Evolutionary conservation across 1,284 basidiomycete genomes (phyloP), one percentile per base, ranked within the genome.

Genomic region (Ganoderma lucidum): DNA sequence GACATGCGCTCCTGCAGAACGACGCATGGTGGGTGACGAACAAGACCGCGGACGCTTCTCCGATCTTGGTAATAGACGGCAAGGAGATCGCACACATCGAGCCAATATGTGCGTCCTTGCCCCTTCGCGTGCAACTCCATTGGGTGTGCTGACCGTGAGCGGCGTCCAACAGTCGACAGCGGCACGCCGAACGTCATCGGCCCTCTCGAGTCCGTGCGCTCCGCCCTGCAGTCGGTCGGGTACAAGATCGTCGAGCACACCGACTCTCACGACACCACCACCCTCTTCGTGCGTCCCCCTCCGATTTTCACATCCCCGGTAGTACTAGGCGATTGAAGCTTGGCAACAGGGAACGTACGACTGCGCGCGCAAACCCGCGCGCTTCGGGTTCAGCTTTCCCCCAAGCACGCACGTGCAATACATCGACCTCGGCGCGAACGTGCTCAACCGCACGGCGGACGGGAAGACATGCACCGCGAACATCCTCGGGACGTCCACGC

Each of bases 301-400:
- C 6, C n/a, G 39, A 30, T 9, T 30, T 19, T 30, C 42, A 1
- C 35, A n/a, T 23, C 19, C 62, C 9, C n/a, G n/a, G 14, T 37
- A 6, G 14, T 17, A 5, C 0, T 3, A 45, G 28, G 60, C 6
- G n/a, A 39, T 10, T 2, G 1, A 14, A 1, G 0, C 5, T 44
- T 19, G n/a, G 6, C 28, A 35, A 28, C 23, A 73, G 72, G 72
- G 72, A 28, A 73, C 72, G 42, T 73, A 73, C 55, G 70, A 73
- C 62, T 73, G 72, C 60, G 42, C 69, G 30, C 67, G 66, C 35
- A 37, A 66, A 6, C 67, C 72, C 2, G 70, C 72, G 4, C 68
- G 72, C 32, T 48, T 73, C 55, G 72, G 72, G 39, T 73, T 73
- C 67, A 69, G 68, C 67, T 73, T 73, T 68, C 70, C 72, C 9